phyloP scores from a whole-genome alignment of 371 early-diverging fungal species.

The Lichtheimia ornata region DNA sequence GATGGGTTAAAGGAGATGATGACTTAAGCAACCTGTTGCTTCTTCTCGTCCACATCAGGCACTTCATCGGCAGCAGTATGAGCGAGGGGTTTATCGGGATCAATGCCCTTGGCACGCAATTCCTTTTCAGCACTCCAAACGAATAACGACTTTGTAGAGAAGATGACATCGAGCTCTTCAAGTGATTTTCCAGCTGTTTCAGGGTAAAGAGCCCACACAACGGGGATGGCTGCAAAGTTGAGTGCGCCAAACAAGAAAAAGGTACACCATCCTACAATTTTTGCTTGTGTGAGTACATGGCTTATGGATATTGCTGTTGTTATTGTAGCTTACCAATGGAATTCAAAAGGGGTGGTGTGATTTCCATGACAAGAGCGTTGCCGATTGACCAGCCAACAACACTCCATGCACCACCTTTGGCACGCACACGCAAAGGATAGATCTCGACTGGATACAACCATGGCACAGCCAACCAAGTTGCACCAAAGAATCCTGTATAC shows the following conservation, averaged over 20 bases:
- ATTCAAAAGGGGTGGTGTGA: conserved; percentile 41
- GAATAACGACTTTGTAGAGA: conserved; percentile 38
- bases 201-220: conserved; percentile 36
- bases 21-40: too few relatives aligned
- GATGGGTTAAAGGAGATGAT: too few relatives aligned
- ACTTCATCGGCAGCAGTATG: neutral
- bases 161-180: conserved; percentile 43
- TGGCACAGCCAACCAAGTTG: conserved; percentile 42
- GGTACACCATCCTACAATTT: conserved; percentile 25
- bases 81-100: conserved; percentile 11
- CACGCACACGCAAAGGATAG: conserved; percentile 38
- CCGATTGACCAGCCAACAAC: conserved; percentile 51
- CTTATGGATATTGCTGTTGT: too few relatives aligned
- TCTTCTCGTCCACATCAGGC: neutral
- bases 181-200: conserved; percentile 42
- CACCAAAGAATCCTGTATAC: conserved; percentile 41
- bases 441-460: conserved; percentile 49
- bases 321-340: conserved; percentile 20
- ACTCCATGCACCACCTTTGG: conserved; percentile 44
- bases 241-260: conserved; percentile 42
- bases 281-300: too few relatives aligned
- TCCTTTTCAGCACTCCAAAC: conserved; percentile 46
- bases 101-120: conserved; percentile 19
- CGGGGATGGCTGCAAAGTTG: conserved; percentile 40
- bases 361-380: conserved; percentile 43